phyloP scores from a whole-genome alignment of 2,329 filamentous ascomycete species.

The Cladosporium sp. region DNA sequence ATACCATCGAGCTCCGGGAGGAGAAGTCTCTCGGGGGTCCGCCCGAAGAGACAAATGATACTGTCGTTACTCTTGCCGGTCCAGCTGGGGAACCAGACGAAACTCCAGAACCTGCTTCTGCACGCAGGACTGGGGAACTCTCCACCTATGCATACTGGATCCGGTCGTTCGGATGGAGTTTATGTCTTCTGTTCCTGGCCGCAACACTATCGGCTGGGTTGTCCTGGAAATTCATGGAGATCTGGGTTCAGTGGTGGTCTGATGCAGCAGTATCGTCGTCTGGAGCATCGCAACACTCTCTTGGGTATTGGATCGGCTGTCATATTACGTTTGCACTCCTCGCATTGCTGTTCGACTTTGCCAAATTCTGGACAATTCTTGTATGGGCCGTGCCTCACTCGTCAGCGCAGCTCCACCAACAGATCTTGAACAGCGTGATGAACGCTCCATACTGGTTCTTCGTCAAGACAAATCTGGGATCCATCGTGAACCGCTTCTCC shows the following conservation, averaged over 20 bases:
- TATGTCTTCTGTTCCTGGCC: not conserved
- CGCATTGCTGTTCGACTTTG: not conserved
- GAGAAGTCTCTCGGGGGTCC: not conserved
- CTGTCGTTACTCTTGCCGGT: not conserved
- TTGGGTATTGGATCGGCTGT: not conserved
- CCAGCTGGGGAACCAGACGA: not conserved
- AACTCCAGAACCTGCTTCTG: not conserved
- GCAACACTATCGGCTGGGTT: not conserved
- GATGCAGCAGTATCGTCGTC: not conserved
- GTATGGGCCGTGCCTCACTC: slow-evolving; percentile 25
- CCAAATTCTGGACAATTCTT: slow-evolving; percentile 27
- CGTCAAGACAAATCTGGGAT: slow-evolving; percentile 20
- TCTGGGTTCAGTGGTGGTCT: not conserved
- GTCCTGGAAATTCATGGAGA: not conserved
- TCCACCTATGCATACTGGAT: not conserved
- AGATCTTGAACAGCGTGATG: slow-evolving; percentile 28
- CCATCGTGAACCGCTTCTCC: slow-evolving; percentile 15
- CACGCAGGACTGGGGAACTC: not conserved
- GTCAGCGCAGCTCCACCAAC: slow-evolving; percentile 27
- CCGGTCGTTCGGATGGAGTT: not conserved
- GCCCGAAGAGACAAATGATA: not conserved
- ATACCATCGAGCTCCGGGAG: not conserved
- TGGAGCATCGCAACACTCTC: not conserved
- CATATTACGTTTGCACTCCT: not conserved
- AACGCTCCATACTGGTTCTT: slow-evolving; percentile 40